phyloP scores from a whole-genome alignment of 2,329 filamentous ascomycete genomes.

The Coniella lustricola region DNA sequence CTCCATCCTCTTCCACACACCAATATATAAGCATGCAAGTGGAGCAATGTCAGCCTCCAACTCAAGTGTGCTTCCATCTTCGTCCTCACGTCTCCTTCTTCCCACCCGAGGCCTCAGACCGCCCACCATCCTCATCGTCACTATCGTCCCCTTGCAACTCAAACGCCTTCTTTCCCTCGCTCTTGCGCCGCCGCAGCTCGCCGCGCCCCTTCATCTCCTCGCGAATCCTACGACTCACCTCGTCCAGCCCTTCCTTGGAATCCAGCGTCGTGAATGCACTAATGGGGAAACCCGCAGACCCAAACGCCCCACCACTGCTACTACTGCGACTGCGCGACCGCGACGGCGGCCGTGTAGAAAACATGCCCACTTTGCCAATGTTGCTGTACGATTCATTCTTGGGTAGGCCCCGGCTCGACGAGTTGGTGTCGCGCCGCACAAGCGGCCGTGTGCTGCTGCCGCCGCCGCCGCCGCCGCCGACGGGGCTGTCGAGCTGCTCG shows the following conservation, averaged over 20 bases:
- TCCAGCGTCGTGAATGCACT: conserved; percentile 63
- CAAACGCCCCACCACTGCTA: conserved; percentile 57
- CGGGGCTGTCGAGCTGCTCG: conserved; percentile 28
- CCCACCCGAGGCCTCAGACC: conserved; percentile 35
- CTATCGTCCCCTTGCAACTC: conserved; percentile 29
- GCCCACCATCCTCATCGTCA: conserved; percentile 37
- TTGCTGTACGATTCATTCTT: conserved; percentile 93
- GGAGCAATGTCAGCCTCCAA: neutral
- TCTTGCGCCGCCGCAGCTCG: conserved; percentile 50
- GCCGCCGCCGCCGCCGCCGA: too few species aligned
- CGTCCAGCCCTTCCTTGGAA: conserved; percentile 65
- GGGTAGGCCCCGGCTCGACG: conserved; percentile 52
- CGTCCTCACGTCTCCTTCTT: conserved; percentile 33
- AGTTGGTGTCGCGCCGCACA: conserved; percentile 43
- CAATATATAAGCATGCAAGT: too few species aligned
- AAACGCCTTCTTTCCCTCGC: conserved; percentile 31
- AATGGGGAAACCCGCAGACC: conserved; percentile 56
- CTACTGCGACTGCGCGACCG: conserved; percentile 64
- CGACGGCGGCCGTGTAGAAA: conserved; percentile 80
- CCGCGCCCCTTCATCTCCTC: conserved; percentile 78
- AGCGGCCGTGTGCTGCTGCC: conserved; percentile 24
- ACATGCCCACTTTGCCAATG: conserved; percentile 79
- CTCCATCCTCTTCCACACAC: too few species aligned
- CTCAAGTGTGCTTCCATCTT: neutral
- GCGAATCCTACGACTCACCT: conserved; percentile 77